Percentiles rank a stretch among this genome's conserved stretches.
These are phyloP conservation scores for Picocystis sp. DNA, from an alignment of 163 green algal species.

Conservation along the genomic window DNA sequence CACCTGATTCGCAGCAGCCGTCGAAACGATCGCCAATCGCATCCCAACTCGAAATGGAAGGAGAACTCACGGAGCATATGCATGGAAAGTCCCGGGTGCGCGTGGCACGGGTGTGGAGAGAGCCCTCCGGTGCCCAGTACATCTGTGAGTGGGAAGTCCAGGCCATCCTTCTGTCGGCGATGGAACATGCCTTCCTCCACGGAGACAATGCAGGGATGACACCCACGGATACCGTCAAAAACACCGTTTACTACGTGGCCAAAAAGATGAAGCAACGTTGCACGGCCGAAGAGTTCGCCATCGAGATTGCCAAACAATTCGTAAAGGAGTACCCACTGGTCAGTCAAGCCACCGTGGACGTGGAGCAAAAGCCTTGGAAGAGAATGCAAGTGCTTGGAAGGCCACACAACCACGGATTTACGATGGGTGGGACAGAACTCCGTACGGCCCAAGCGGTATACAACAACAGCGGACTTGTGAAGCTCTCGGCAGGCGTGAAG, in stretches of 20 bases:
- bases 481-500: constrained; percentile 35
- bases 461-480: constrained; percentile 7
- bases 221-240: constrained; percentile 87
- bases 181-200: constrained; percentile 37
- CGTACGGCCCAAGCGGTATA: constrained; percentile 23
- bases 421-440: constrained; percentile 15
- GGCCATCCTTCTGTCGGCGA: too few relatives aligned
- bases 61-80: too few relatives aligned
- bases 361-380: constrained; percentile 75
- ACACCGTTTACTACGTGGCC: constrained; percentile 80
- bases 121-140: too few relatives aligned
- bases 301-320: constrained; percentile 69
- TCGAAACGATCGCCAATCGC: too few relatives aligned
- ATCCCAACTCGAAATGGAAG: too few relatives aligned
- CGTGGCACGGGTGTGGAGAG: too few relatives aligned
- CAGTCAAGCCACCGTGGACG: constrained; percentile 59
- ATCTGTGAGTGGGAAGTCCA: too few relatives aligned
- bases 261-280: constrained; percentile 52
- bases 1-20: too few relatives aligned
- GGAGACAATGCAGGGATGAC: constrained; percentile 62
- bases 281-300: constrained; percentile 69
- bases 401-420: constrained; percentile 49
- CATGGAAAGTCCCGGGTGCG: too few relatives aligned
- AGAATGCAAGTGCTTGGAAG: constrained; percentile 34
- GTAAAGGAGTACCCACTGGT: constrained; percentile 57